phyloP scores from a whole-genome alignment of 1,139 yeast species.

The Yamadazyma membranifaciens region DNA sequence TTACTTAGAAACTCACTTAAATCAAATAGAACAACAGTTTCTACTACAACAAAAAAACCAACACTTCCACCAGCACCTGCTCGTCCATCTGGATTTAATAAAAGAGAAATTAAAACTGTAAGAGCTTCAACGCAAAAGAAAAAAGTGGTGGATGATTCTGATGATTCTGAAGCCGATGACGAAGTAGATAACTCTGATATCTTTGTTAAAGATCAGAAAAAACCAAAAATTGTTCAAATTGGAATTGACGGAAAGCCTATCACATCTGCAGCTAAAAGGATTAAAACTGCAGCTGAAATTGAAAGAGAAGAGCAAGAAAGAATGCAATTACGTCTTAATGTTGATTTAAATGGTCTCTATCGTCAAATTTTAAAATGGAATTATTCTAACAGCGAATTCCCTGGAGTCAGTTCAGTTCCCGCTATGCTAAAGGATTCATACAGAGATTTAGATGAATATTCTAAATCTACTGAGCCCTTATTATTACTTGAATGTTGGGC shows the following conservation, averaged over 20 bases:
- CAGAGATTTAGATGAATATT: conserved; percentile 60
- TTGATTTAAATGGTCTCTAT: conserved; percentile 76
- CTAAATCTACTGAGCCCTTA: conserved; percentile 70
- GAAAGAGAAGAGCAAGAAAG: conserved; percentile 69
- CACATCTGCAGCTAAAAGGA: conserved; percentile 11
- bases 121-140: conserved; percentile 35
- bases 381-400: conserved; percentile 57
- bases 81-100: conserved; percentile 72
- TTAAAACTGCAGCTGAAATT: conserved; percentile 22
- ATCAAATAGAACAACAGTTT: conserved; percentile 20
- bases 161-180: conserved; percentile 33
- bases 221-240: conserved; percentile 36
- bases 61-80: conserved; percentile 49
- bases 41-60: conserved; percentile 5
- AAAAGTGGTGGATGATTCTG: conserved; percentile 24
- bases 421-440: conserved; percentile 47
- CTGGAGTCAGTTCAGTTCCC: conserved; percentile 43
- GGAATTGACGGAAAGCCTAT: conserved; percentile 33
- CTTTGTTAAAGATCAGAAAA: conserved; percentile 33
- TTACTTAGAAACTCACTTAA: conserved; percentile 40
- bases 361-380: conserved; percentile 74
- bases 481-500: conserved; percentile 93
- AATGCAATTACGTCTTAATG: conserved; percentile 78
- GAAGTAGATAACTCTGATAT: conserved; percentile 42
- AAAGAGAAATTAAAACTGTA: conserved; percentile 26